phyloP scores from a whole-genome alignment of 371 early-diverging fungal genomes.

The Mucor racemosus region DNA sequence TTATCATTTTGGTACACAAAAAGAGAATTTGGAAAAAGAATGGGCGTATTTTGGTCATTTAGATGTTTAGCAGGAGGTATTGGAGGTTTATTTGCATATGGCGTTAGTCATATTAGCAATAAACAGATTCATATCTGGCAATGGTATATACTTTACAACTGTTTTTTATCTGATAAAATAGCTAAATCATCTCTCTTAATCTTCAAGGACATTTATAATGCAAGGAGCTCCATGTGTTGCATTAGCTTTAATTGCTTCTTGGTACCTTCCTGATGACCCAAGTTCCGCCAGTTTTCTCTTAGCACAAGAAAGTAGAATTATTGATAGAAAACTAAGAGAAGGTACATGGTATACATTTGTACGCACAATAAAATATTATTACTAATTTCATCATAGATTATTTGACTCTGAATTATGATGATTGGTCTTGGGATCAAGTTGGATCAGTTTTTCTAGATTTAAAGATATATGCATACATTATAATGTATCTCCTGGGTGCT shows the following conservation, averaged over 20 bases:
- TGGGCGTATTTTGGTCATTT: slow-evolving; percentile 42
- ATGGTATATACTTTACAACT: slow-evolving; percentile 26
- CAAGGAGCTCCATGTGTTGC: slow-evolving; percentile 59
- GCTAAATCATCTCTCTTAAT: background rate
- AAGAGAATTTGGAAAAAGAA: slow-evolving; percentile 37
- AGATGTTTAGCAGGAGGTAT: slow-evolving; percentile 48
- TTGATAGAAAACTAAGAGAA: slow-evolving; percentile 22
- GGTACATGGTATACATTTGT: too few species aligned
- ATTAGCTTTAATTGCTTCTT: background rate
- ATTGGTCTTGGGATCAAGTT: slow-evolving; percentile 30
- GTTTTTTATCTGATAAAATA: background rate
- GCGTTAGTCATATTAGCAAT: slow-evolving; percentile 24
- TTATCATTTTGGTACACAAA: slow-evolving; percentile 43
- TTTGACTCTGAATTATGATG: slow-evolving; percentile 24
- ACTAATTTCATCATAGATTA: too few species aligned
- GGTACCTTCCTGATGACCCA: background rate
- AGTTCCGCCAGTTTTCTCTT: slow-evolving; percentile 26
- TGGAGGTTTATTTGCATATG: slow-evolving; percentile 48
- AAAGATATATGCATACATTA: slow-evolving; percentile 18
- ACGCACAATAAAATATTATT: too few species aligned
- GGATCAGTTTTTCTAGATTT: slow-evolving; percentile 15
- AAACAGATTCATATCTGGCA: slow-evolving; percentile 33
- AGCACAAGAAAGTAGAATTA: slow-evolving; percentile 29
- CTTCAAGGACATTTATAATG: slow-evolving; percentile 53
- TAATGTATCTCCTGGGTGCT: slow-evolving; percentile 36